phyloP scores from a whole-genome alignment of 1,139 yeast genomes.

The Yamadazyma atmosphaerica region DNA sequence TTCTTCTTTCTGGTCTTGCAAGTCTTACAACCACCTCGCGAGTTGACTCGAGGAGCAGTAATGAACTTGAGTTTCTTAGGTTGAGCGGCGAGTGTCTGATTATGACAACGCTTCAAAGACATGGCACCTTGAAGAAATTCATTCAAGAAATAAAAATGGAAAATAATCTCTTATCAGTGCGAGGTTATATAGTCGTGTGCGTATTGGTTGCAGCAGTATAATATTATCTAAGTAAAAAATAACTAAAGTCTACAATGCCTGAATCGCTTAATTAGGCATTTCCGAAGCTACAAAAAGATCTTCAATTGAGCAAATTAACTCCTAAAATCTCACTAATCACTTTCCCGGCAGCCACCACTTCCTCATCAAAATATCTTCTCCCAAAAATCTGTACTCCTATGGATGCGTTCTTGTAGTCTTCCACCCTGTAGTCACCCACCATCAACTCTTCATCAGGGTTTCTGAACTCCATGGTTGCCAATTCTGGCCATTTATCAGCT shows the following conservation, averaged over 20 bases:
- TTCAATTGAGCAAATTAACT: slow-evolving; percentile 17
- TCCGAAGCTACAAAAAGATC: too few relatives aligned
- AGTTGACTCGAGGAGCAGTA: slow-evolving; percentile 9
- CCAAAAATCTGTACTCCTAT: slow-evolving; percentile 35
- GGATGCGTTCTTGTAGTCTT: slow-evolving; percentile 32
- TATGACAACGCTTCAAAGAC: too few relatives aligned
- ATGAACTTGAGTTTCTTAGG: slow-evolving; percentile 6
- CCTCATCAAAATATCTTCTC: slow-evolving; percentile 36
- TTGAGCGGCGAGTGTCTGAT: too few relatives aligned
- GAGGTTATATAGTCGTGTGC: too few relatives aligned
- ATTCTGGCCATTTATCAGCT: slow-evolving; percentile 31
- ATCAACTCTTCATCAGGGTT: slow-evolving; percentile 43
- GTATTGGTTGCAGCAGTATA: not conserved
- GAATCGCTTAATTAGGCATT: not conserved
- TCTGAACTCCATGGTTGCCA: slow-evolving; percentile 29
- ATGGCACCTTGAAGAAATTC: too few relatives aligned
- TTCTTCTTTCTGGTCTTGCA: slow-evolving; percentile 19
- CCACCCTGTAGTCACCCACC: slow-evolving; percentile 26
- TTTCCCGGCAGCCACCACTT: slow-evolving; percentile 37
- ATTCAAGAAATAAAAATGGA: not conserved
- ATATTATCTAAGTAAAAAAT: too few relatives aligned
- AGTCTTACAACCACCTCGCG: slow-evolving; percentile 17
- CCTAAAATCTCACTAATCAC: slow-evolving; percentile 25
- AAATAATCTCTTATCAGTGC: not conserved
- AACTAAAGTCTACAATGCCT: too few relatives aligned